A percentile compares a stretch with the other conserved stretches of the same genome.
These are phyloP conservation scores for Carex pumila DNA, from an alignment of 176 grass and related monocot species.

Conservation along the genomic window DNA sequence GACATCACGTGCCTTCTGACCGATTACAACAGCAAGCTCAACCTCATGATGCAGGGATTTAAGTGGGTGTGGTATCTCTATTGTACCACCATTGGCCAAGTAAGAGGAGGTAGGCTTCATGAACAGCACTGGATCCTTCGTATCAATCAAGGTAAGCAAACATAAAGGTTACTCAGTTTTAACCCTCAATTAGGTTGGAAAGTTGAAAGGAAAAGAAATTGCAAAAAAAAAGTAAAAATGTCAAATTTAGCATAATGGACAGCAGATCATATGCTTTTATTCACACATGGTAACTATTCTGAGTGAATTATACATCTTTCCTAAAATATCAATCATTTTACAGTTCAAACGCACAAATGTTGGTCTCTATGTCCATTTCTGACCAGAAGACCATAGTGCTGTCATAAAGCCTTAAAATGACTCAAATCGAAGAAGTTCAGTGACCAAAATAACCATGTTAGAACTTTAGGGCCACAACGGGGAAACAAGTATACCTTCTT, in stretches of 20 bases:
- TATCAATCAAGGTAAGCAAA: neutral
- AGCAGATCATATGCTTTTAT: neutral
- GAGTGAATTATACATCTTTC: neutral
- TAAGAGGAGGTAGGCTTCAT: constrained; percentile 94
- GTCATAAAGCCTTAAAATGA: neutral
- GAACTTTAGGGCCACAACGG: neutral
- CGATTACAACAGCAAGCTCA: constrained; percentile 89
- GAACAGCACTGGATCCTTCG: constrained; percentile 87
- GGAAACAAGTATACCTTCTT: neutral
- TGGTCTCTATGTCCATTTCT: neutral
- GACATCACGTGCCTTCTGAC: constrained; percentile 56
- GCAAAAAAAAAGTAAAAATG: neutral
- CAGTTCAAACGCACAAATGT: neutral
- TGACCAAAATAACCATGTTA: neutral
- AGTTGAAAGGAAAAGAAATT: neutral
- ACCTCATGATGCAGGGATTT: constrained; percentile 90
- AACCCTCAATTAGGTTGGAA: neutral
- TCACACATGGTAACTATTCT: neutral
- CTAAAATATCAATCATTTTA: neutral
- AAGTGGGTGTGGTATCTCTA: constrained; percentile 78
- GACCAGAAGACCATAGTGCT: neutral
- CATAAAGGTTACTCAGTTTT: neutral
- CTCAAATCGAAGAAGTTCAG: neutral
- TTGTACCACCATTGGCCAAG: constrained; percentile 55
- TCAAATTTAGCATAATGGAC: neutral